Evolutionary conservation across 169 alveolate genomes (phyloP), one percentile per base, ranked within the genome.

Genomic region (Fabrea salina): DNA sequence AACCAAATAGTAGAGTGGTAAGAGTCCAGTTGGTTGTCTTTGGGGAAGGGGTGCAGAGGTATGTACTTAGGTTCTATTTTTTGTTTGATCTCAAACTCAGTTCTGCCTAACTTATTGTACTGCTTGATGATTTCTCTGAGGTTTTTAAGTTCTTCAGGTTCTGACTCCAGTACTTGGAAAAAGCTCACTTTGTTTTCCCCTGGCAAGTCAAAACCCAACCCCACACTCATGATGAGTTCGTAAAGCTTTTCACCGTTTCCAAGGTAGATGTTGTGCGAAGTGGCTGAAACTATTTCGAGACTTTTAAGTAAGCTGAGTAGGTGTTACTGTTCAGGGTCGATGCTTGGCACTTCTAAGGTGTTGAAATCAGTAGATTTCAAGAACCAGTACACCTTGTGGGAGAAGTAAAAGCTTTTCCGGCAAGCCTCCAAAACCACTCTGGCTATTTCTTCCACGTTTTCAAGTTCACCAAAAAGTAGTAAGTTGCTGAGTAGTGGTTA

Each of bases 331-430:
- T 37, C 27, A 5, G 75, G 75, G 75, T 64, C 75, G 19, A 64
- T 7, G 4, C 51, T 25, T 8, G 32, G 32, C 68, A 54, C n/a
- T 13, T 74, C 71, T 19, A 50, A 32, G 33, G 11, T 13, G 27
- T 32, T 16, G 40, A 74, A 50, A 33, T 54, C 33, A 51, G 72
- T 74, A 6, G 81, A 74, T 13, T 74, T 37, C 22, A 74, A 54
- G 40, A 49, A 74, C 56, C 81, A 74, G 30, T 19, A 54, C 8
- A 54, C 71, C 22, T 71, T 19, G 35, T 74, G 81, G 22, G 81
- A 33, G 37, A 74, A 74, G 54, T 50, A 33, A 54, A 74, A 74
- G 33, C 40, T 27, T n/a, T 50, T 33, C 35, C 19, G 8, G 22
- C 81, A 74, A 4, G 44, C 25, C 19, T 33, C 39, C 6, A 74